Conservation (phyloP, 495 filamentous ascomycete genomes). For the Tuber calosporum region DNA sequence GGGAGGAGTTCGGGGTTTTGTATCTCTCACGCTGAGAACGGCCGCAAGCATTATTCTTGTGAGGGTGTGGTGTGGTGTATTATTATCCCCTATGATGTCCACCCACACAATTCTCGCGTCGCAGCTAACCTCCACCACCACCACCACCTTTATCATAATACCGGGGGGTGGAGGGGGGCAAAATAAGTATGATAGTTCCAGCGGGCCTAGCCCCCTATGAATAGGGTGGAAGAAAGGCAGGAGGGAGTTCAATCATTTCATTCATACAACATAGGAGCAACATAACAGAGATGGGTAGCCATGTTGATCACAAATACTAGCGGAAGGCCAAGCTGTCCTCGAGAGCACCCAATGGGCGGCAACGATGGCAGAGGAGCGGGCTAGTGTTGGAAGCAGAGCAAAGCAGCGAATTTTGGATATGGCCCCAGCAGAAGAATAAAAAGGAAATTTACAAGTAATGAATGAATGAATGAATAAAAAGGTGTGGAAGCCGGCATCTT, state of each 20-base stretch:
- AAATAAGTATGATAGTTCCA: background rate
- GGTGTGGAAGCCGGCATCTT: constrained; percentile 3
- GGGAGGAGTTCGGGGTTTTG: constrained; percentile 29
- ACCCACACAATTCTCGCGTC: constrained; percentile 3
- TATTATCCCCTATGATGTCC: background rate
- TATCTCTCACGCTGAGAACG: constrained; percentile 18
- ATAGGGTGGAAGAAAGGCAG: background rate
- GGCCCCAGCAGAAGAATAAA: background rate
- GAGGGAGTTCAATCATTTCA: too few species aligned
- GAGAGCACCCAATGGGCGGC: background rate
- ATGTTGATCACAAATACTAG: background rate
- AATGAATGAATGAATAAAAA: background rate
- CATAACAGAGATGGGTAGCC: background rate
- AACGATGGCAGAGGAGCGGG: background rate
- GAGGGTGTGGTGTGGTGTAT: background rate
- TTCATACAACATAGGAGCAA: too few species aligned
- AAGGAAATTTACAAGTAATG: background rate
- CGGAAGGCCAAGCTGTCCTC: background rate
- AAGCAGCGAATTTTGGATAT: background rate
- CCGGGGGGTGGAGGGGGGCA: background rate
- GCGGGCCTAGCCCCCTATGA: background rate
- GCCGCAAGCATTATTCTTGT: background rate
- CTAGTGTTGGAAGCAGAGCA: background rate
- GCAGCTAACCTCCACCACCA: background rate
- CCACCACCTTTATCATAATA: background rate